Evolutionary conservation across 2,329 filamentous ascomycete genomes (phyloP).

Genomic region (Cordyceps tenuipes): DNA sequence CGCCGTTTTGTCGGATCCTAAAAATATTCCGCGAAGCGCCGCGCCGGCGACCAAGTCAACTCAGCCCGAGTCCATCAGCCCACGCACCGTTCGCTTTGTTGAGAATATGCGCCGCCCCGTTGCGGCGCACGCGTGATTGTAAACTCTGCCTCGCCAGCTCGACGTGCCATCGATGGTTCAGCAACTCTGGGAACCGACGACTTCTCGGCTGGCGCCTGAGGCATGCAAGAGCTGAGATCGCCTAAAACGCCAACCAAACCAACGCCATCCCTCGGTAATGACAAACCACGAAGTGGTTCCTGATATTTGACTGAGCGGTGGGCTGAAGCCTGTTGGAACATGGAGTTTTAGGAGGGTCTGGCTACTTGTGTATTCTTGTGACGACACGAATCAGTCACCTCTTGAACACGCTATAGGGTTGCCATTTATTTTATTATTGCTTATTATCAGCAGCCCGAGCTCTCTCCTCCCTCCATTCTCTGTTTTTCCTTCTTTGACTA

Average conservation of each 20-base stretch:
- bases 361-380: conserved; percentile 9
- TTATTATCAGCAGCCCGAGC: conserved; percentile 1
- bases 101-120: conserved; percentile 31
- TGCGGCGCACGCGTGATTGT: conserved; percentile 29
- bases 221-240: conserved; percentile 8
- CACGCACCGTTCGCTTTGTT: conserved; percentile 34
- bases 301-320: background rate
- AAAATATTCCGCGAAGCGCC: conserved; percentile 37
- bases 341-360: conserved; percentile 5
- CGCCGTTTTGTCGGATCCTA: conserved; percentile 31
- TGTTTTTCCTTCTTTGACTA: background rate
- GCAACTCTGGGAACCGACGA: background rate
- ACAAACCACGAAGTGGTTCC: background rate
- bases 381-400: conserved; percentile 10
- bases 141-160: background rate
- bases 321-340: background rate
- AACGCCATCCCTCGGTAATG: background rate
- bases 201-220: conserved; percentile 1
- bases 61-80: conserved; percentile 29
- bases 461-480: background rate
- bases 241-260: background rate
- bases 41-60: conserved; percentile 27
- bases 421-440: conserved; percentile 8
- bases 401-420: background rate
- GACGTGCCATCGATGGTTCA: background rate